Percentiles rank a stretch among this genome's conserved stretches.
Evolutionary conservation across 345 rosid genomes (phyloP).

Genomic region (Syzygium oleosum): DNA sequence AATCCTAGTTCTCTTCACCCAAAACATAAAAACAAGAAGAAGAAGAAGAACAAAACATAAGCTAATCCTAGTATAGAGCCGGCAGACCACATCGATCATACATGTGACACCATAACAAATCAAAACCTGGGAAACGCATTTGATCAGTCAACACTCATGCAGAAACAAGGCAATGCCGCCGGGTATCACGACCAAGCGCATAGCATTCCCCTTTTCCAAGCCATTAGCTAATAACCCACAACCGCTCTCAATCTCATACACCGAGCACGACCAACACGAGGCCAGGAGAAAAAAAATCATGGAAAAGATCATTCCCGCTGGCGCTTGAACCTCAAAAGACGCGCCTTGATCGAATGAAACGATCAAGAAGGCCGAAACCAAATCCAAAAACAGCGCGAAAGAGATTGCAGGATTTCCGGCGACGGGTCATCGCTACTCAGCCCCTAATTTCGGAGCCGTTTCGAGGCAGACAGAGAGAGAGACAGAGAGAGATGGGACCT

Average conservation of each 20-base stretch:
- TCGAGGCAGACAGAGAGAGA: neutral
- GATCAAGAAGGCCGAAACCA: neutral
- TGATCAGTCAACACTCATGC: neutral
- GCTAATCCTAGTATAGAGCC: neutral
- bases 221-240: neutral
- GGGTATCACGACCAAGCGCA: neutral
- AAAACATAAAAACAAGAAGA: neutral
- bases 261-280: neutral
- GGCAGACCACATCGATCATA: neutral
- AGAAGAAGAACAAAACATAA: neutral
- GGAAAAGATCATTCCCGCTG: neutral
- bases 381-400: neutral
- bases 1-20: neutral
- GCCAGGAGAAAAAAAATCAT: neutral
- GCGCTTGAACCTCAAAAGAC: neutral
- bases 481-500: conserved; percentile 42
- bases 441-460: neutral
- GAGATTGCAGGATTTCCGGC: neutral
- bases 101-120: neutral
- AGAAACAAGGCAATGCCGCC: neutral
- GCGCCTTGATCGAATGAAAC: neutral
- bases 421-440: neutral
- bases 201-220: neutral
- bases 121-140: neutral
- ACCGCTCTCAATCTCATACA: neutral